Evolutionary conservation across 2,329 filamentous ascomycete species (phyloP), one percentile per base, ranked within the genome.

Genomic region (Lachnellula arida): DNA sequence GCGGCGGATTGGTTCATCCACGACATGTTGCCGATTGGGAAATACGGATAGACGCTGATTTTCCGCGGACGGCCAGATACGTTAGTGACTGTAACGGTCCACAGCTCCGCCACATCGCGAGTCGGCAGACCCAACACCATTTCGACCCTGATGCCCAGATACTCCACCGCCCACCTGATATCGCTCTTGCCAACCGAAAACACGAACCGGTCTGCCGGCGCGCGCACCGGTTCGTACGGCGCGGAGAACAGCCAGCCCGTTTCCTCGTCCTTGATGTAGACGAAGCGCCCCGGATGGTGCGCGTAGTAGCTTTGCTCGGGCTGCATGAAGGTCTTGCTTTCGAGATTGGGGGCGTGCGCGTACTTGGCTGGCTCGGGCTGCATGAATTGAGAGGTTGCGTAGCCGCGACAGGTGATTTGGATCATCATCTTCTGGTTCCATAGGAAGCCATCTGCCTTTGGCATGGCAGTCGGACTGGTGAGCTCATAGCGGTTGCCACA

Each of bases 371-470:
- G 80, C 68, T 83, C 80, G 0, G 80, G 80, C 66, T 82, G 80
- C 80, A 83, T 82, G 71, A 81, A 82, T 54, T 82, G 80, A 2
- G 80, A 75, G 2, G 78, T 81, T 25, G 80, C 77, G 63, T 80
- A 81, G n/a, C 80, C 80, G 19, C 80, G 79, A 65, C 80, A 82
- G 54, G 79, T 82, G 47, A 79, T 72, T 65, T 82, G 79, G 57
- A 82, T 79, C 80, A 82, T 82, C 80, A 82, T 82, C 68, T 74
- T 76, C 67, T 81, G 78, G 62, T 83, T 83, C 80, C 80, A 83
- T 11, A 83, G 72, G 64, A 82, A 83, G 51, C 75, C 78, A 49
- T 74, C 76, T 3, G 80, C 78, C 67, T 80, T 78, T 50, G 80
- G 79, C 74, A 83, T 71, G 42, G 77, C 78, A 23, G 78, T 80